Evolutionary conservation across 2,329 filamentous ascomycete genomes (phyloP), one percentile per base, ranked within the genome.

Genomic region (Parastagonospora avenae): DNA sequence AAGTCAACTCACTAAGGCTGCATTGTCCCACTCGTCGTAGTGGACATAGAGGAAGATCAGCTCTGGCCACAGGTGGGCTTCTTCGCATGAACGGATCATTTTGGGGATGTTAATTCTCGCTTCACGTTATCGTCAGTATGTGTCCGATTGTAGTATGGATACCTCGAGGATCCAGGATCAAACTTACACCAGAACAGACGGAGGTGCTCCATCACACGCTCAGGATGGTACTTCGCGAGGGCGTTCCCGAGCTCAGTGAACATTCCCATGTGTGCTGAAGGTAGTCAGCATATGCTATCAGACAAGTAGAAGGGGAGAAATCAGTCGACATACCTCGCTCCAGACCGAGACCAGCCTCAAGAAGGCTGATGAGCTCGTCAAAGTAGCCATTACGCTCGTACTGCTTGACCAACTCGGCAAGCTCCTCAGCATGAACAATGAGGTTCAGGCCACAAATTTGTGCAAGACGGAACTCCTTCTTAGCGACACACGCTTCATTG

Each of bases 391-490:
- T 93, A 61, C 85, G 84, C 83, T 99, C 95, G 73, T 99, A 99
- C 73, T 97, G 92, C 80, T 92, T 92, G 64, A 97, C 93, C 31
- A 99, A 85, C 62, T 91, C 88, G 70, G 92, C 85, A 44, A 99
- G 82, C 75, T 99, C 94, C 76, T 99, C 94, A 24, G 95, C 94
- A 76, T 99, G 93, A 19, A 99, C 88, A 67, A 99, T 97, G 53
- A 99, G 82, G 79, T 99, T 97, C 55, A 99, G 86, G 82, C 95
- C 95, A 70, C 94, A 99, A 66, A 99, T 99, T 79, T 97, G 94
- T 24, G 95, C 94, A 53, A 99, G 88, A 55, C 93, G 90, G 86
- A 99, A 99, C 74, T 99, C 94, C 81, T 96, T 97, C 86, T 97
- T 99, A 56, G 85, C 86, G 60, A 99, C 90, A 71, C 94, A 99